phyloP scores from a whole-genome alignment of 2,329 filamentous ascomycete genomes.

The Myotisia sp. region DNA sequence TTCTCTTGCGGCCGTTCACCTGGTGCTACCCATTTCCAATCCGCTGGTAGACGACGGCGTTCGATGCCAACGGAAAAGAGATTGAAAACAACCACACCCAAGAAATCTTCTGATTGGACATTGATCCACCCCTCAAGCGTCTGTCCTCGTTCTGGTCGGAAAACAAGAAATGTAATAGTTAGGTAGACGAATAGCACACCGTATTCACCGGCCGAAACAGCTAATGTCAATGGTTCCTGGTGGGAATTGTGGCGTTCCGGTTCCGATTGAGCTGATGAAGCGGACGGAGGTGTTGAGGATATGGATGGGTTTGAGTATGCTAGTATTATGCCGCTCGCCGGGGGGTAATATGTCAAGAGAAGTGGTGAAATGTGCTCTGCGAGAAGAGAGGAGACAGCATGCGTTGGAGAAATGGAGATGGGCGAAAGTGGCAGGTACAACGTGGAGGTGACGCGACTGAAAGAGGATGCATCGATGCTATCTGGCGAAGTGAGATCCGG shows the following conservation, averaged over 20 bases:
- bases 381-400: conserved; percentile 43
- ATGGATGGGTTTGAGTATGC: conserved; percentile 37
- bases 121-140: conserved; percentile 70
- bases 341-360: conserved; percentile 49
- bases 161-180: conserved; percentile 73
- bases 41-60: conserved; percentile 54
- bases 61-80: conserved; percentile 85
- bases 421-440: conserved; percentile 51
- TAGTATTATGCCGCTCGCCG: conserved; percentile 43
- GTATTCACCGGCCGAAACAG: conserved; percentile 56
- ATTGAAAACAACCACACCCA: conserved; percentile 80
- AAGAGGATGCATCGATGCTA: conserved; percentile 44
- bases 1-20: conserved; percentile 18
- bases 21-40: conserved; percentile 67
- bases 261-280: conserved; percentile 22
- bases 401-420: conserved; percentile 37
- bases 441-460: conserved; percentile 64
- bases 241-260: conserved; percentile 17
- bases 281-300: conserved; percentile 28
- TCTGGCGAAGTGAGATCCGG: neutral
- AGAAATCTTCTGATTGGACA: conserved; percentile 73
- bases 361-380: conserved; percentile 49
- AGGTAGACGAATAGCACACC: conserved; percentile 78
- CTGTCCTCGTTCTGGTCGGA: conserved; percentile 58
- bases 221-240: conserved; percentile 28